A percentile compares a stretch with the other conserved stretches of the same genome.
Evolutionary conservation across 495 filamentous ascomycete species (phyloP).

Genomic region (Penicillium argentinense): DNA sequence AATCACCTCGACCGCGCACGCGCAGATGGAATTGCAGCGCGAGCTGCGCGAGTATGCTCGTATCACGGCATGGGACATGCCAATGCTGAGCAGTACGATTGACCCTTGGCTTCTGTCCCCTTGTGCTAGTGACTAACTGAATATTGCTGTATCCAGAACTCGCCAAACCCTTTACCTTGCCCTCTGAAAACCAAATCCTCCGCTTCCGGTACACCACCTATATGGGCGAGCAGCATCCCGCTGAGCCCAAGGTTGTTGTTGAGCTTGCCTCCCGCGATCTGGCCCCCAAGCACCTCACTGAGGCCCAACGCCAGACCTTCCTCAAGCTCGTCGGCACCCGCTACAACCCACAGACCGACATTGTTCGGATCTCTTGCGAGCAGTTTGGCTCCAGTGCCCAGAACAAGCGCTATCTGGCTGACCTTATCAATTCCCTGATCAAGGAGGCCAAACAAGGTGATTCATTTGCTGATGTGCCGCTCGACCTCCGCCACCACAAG

Average conservation of each 20-base stretch:
- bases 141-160: constrained; percentile 58
- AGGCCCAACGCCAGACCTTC: constrained; percentile 71
- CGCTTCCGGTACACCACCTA: constrained; percentile 98
- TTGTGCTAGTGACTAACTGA: constrained; percentile 21
- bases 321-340: constrained; percentile 84
- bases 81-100: constrained; percentile 75
- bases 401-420: constrained; percentile 92
- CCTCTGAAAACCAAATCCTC: constrained; percentile 65
- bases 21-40: constrained; percentile 83
- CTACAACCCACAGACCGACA: constrained; percentile 83
- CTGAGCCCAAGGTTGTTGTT: constrained; percentile 88
- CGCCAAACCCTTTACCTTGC: constrained; percentile 71
- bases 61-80: constrained; percentile 94
- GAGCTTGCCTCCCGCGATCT: constrained; percentile 78
- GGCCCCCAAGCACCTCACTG: constrained; percentile 54
- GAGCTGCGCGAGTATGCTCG: constrained; percentile 87
- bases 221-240: constrained; percentile 90
- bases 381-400: constrained; percentile 82
- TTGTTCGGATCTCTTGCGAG: constrained; percentile 89
- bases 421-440: constrained; percentile 71
- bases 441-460: constrained; percentile 79
- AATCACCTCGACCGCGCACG: constrained; percentile 76
- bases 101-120: neutral
- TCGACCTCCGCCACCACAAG: constrained; percentile 86
- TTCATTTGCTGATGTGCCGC: constrained; percentile 82